These are phyloP conservation scores for Boletus pseudopeckii DNA, from an alignment of 768 basidiomycete species.

Conservation along the genomic window DNA sequence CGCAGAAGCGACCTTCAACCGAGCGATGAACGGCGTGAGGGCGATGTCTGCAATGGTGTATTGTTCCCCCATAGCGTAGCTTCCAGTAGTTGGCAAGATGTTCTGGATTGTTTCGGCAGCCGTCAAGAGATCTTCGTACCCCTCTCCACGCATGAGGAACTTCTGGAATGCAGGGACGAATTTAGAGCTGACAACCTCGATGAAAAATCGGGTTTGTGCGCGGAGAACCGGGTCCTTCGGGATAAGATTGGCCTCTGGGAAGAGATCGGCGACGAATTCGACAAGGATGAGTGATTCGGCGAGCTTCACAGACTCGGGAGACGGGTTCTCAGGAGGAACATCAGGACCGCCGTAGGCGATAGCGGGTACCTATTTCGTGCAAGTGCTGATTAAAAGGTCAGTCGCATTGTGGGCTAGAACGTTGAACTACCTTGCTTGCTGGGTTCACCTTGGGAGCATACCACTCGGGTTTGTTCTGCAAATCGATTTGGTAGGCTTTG, in stretches of 20 bases:
- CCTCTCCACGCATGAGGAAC: slow-evolving; percentile 38
- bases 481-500: slow-evolving; percentile 54
- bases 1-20: slow-evolving; percentile 41
- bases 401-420: background rate
- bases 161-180: slow-evolving; percentile 39
- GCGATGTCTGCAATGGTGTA: slow-evolving; percentile 61
- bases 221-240: slow-evolving; percentile 55
- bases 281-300: slow-evolving; percentile 64
- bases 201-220: slow-evolving; percentile 61
- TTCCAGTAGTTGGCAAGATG: slow-evolving; percentile 42
- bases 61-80: slow-evolving; percentile 33
- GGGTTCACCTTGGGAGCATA: slow-evolving; percentile 64
- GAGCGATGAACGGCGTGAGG: slow-evolving; percentile 57
- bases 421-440: slow-evolving; percentile 52
- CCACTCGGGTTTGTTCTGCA: slow-evolving; percentile 67
- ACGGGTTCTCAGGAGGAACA: slow-evolving; percentile 52
- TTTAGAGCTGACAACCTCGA: slow-evolving; percentile 50
- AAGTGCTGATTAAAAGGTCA: background rate
- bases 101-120: slow-evolving; percentile 49
- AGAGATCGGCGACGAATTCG: slow-evolving; percentile 64
- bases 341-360: slow-evolving; percentile 60
- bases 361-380: slow-evolving; percentile 23
- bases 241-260: slow-evolving; percentile 44
- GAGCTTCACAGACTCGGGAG: slow-evolving; percentile 57
- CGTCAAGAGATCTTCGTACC: slow-evolving; percentile 38